These are phyloP conservation scores for Porcisia deanei DNA, from an alignment of 208 protist species.

Conservation along the genomic window DNA sequence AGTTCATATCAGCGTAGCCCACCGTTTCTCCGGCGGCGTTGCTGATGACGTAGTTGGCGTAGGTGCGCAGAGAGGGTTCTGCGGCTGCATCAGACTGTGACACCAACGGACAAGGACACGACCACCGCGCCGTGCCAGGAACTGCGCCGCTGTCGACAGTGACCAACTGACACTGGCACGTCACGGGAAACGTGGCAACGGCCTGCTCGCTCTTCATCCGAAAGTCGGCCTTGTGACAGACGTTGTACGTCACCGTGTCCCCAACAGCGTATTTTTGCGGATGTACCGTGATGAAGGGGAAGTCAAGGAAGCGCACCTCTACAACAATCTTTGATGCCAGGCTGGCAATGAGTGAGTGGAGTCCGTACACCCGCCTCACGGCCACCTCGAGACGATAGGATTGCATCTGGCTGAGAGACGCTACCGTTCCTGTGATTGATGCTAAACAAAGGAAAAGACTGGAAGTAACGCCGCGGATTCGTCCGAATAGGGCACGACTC, in stretches of 20 bases:
- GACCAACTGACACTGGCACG: constrained; percentile 56
- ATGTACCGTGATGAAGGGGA: constrained; percentile 64
- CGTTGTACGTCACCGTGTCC: constrained; percentile 60
- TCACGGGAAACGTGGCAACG: constrained; percentile 38
- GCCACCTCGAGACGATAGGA: constrained; percentile 76
- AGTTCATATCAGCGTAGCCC: constrained; percentile 83
- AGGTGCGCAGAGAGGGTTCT: constrained; percentile 17
- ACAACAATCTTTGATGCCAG: constrained; percentile 26
- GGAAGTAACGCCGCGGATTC: too few relatives aligned
- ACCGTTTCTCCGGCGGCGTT: constrained; percentile 41
- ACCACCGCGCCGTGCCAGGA: constrained; percentile 4
- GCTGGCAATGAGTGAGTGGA: constrained; percentile 28
- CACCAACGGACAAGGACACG: constrained; percentile 19
- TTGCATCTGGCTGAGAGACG: neutral
- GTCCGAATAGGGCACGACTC: neutral
- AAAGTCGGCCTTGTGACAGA: constrained; percentile 85
- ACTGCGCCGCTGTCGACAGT: constrained; percentile 6
- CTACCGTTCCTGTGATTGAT: neutral
- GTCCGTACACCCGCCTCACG: constrained; percentile 59
- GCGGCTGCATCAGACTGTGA: neutral
- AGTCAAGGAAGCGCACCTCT: constrained; percentile 65
- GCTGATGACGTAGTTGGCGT: constrained; percentile 56
- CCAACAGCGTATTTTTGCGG: constrained; percentile 35
- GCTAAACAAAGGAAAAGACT: neutral
- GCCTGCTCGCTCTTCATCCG: constrained; percentile 40